These are phyloP conservation scores for Vigna mungo DNA, from an alignment of 306 rosid genomes.

Conservation along the genomic window DNA sequence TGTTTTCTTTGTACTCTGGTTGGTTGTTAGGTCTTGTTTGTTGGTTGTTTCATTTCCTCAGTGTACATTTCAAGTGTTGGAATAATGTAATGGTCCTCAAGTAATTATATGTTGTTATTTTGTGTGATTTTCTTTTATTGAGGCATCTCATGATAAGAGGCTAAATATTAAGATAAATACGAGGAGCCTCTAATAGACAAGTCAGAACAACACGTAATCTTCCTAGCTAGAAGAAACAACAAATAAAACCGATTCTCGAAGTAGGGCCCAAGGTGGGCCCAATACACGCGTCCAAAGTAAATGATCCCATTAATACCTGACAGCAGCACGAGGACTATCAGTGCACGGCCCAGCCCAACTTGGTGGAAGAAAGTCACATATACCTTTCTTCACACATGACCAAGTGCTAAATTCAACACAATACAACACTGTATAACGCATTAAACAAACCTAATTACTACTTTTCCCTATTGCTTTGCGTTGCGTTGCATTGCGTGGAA, in stretches of 20 bases:
- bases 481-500: slow-evolving; percentile 55
- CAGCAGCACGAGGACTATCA: not conserved
- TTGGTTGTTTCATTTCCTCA: not conserved
- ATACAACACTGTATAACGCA: not conserved
- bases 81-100: not conserved
- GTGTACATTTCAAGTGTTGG: not conserved
- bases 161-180: no score
- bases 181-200: not conserved
- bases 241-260: not conserved
- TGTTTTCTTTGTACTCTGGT: not conserved
- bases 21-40: not conserved
- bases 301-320: slow-evolving; percentile 27
- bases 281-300: not conserved
- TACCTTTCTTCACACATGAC: slow-evolving; percentile 41
- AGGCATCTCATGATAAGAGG: not conserved
- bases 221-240: not conserved
- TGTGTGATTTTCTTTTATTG: not conserved
- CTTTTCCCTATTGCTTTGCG: not conserved
- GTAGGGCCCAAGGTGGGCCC: not conserved
- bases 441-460: slow-evolving; percentile 18
- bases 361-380: slow-evolving; percentile 5
- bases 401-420: not conserved
- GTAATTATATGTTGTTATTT: not conserved
- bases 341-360: not conserved
- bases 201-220: not conserved